phyloP scores from a whole-genome alignment of 2,329 filamentous ascomycete species.

The Periconia digitata region DNA sequence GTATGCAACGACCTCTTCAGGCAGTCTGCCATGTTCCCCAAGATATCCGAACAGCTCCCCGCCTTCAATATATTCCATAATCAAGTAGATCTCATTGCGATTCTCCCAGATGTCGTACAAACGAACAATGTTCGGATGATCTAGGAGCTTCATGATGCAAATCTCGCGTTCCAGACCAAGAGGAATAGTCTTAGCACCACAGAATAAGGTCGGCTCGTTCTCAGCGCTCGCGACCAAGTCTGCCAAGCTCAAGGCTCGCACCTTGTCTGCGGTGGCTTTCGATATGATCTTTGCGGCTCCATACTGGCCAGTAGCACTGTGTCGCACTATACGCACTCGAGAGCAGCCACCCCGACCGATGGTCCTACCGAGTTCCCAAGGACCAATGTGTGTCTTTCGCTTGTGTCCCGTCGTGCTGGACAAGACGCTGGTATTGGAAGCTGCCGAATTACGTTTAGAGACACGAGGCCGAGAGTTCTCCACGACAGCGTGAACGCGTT shows the following conservation, averaged over 20 bases:
- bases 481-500: constrained; percentile 55
- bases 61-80: constrained; percentile 87
- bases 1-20: constrained; percentile 77
- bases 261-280: constrained; percentile 73
- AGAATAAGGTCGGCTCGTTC: constrained; percentile 53
- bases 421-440: constrained; percentile 59
- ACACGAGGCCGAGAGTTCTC: constrained; percentile 54
- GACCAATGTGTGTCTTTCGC: constrained; percentile 77
- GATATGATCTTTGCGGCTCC: constrained; percentile 96
- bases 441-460: constrained; percentile 49
- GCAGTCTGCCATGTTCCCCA: constrained; percentile 69
- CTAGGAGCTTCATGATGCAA: constrained; percentile 93
- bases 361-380: constrained; percentile 89
- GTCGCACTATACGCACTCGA: constrained; percentile 81
- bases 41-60: constrained; percentile 89
- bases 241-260: constrained; percentile 82
- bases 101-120: constrained; percentile 99
- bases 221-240: constrained; percentile 76
- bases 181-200: constrained; percentile 71
- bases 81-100: constrained; percentile 87
- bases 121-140: constrained; percentile 92
- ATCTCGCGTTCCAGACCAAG: constrained; percentile 92
- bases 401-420: constrained; percentile 51
- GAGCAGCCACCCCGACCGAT: constrained; percentile 89
- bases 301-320: constrained; percentile 73